Conservation (phyloP, 1,139 yeast genomes). For the Magnusiomyces fungicola region DNA sequence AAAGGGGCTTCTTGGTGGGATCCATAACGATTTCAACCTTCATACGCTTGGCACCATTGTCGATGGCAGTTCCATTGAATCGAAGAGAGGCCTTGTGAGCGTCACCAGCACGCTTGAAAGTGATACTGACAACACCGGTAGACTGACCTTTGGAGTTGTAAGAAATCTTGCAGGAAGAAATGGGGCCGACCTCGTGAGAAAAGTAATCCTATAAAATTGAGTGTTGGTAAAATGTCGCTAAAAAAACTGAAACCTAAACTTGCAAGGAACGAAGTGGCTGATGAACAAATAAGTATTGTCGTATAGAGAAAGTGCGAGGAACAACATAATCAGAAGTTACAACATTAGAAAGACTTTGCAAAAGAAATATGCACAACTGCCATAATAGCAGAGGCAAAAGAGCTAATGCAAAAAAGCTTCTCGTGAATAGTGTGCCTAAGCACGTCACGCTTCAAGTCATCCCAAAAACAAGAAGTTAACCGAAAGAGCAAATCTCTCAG, state of each 20-base stretch:
- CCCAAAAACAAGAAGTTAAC: too few species aligned
- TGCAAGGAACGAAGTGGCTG: not conserved
- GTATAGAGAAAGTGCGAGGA: not conserved
- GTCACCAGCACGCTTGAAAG: conserved; percentile 58
- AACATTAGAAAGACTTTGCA: too few species aligned
- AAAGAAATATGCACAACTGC: too few species aligned
- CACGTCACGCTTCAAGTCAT: too few species aligned
- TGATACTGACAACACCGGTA: conserved; percentile 83
- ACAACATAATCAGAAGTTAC: too few species aligned
- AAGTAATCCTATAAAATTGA: conserved; percentile 65
- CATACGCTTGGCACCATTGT: conserved; percentile 72
- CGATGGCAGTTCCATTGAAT: conserved; percentile 91
- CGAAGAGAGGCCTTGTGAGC: conserved; percentile 75
- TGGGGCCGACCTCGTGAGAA: conserved; percentile 81
- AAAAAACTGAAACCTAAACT: not conserved
- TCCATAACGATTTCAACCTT: conserved; percentile 82
- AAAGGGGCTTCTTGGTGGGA: conserved; percentile 70
- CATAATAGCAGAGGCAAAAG: too few species aligned
- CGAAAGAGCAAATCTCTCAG: too few species aligned
- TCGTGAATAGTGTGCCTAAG: too few species aligned
- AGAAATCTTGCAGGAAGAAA: conserved; percentile 59
- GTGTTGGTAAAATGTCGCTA: conserved; percentile 14
- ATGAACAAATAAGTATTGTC: not conserved
- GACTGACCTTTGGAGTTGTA: conserved; percentile 88
- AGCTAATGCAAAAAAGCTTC: too few species aligned